Evolutionary conservation across 2,329 filamentous ascomycete genomes (phyloP).

Genomic region (Hymenoscyphus repandus): DNA sequence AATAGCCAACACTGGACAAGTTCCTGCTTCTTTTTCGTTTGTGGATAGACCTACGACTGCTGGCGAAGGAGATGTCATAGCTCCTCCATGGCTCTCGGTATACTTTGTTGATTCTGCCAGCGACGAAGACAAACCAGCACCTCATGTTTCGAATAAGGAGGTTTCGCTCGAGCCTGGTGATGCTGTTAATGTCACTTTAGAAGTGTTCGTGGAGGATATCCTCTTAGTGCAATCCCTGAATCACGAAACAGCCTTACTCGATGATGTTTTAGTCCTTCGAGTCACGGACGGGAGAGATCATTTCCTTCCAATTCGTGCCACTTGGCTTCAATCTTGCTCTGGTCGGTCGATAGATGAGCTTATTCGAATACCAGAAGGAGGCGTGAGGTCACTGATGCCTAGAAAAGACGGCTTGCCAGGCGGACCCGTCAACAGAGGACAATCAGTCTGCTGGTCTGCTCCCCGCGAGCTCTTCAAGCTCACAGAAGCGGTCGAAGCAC

Average conservation of each 20-base stretch:
- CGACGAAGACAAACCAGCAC: constrained; percentile 19
- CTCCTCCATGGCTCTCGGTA: constrained; percentile 66
- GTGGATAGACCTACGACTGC: constrained; percentile 66
- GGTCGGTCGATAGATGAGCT: constrained; percentile 84
- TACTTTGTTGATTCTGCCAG: constrained; percentile 53
- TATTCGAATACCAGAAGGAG: constrained; percentile 79
- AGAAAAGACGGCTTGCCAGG: constrained; percentile 27
- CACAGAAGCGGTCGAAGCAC: constrained; percentile 67
- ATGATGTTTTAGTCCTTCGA: constrained; percentile 83
- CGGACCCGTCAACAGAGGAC: constrained; percentile 36
- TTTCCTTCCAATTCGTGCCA: constrained; percentile 75
- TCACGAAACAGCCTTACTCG: constrained; percentile 57
- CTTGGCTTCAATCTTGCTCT: constrained; percentile 78
- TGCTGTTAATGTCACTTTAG: constrained; percentile 65
- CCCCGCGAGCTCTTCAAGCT: constrained; percentile 86
- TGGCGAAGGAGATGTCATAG: constrained; percentile 36
- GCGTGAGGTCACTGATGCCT: constrained; percentile 53
- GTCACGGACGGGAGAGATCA: constrained; percentile 83
- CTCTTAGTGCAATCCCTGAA: constrained; percentile 67
- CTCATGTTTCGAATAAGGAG: constrained; percentile 19
- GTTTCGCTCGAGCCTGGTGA: constrained; percentile 81
- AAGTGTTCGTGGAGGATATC: constrained; percentile 60
- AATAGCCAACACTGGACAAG: constrained; percentile 86
- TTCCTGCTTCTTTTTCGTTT: constrained; percentile 74
- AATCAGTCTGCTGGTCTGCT: constrained; percentile 67